Evolutionary conservation across 1,284 basidiomycete genomes (phyloP), one percentile per base, ranked within the genome.

Genomic region (Cutaneotrichosporon spelunceum): DNA sequence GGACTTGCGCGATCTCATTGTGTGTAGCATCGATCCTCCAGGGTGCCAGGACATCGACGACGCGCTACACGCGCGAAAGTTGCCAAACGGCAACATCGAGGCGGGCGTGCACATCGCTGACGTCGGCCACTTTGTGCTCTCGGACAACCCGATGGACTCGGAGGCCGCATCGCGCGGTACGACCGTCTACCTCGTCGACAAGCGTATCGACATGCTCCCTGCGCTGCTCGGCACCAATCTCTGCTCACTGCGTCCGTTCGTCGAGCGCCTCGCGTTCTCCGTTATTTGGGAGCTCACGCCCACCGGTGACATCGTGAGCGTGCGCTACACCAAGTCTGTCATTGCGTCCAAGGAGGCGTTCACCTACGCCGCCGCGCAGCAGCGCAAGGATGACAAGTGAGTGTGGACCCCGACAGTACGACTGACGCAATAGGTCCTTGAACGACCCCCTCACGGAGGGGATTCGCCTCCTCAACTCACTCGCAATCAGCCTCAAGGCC

Each of bases 1-100:
- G 74, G 96, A 99, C 81, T 73, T 99, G 74, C 83, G 96, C 60
- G 86, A 89, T 57, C 79, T 97, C 70, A 83, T 89, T 52, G 87
- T 99, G 53, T 99, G 96, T 79, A 95, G 92, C 72, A 99, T 99
- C 70, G 96, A 99, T 80, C 95, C 95, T 2, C 93, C 92, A 14
- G 87, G 91, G 89, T 99, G 96, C 79, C 93, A 97, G 74, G 96
- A 99, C 80, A 99, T 99, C 48, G 96, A 99, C 75, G 96, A 99
- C 78, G 96, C 96, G 0, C 81, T 99, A n/a, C 96, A 99, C 78
- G 96, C 96, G 10, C 85, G 89, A 57, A 82, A 79, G 53, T 81
- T 99, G 29, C 87, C 92, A 0, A 97, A 96, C 72, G 95, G 95
- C 2, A 94, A 96, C 77, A 91, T 98, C 65, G 91, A 99, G 76